A percentile compares a stretch with the other conserved stretches of the same genome.
These are phyloP conservation scores for Alternaria rosae DNA, from an alignment of 2,329 filamentous ascomycete genomes.

Conservation along the genomic window DNA sequence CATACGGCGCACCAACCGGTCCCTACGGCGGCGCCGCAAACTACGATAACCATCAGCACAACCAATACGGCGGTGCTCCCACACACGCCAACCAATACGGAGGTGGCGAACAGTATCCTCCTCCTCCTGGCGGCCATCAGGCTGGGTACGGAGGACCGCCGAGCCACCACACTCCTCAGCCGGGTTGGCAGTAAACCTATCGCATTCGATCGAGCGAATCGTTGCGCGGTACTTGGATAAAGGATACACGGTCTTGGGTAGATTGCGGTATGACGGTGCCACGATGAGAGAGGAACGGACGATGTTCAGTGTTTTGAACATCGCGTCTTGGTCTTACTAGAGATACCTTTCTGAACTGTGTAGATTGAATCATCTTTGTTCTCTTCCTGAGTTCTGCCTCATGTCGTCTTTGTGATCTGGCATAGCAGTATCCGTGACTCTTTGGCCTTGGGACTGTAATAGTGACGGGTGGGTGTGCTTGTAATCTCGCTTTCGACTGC, in stretches of 20 bases:
- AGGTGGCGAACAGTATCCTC: constrained; percentile 26
- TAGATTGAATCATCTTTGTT: constrained; percentile 10
- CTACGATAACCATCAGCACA: constrained; percentile 44
- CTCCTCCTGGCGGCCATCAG: constrained; percentile 19
- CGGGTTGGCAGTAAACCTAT: constrained; percentile 31
- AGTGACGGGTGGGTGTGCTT: neutral
- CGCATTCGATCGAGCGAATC: neutral
- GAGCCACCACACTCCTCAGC: constrained; percentile 26
- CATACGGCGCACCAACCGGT: constrained; percentile 27
- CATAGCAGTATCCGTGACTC: neutral
- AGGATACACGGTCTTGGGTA: neutral
- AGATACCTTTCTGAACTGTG: constrained; percentile 14
- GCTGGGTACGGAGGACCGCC: constrained; percentile 19
- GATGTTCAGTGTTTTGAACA: neutral
- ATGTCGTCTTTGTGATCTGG: neutral
- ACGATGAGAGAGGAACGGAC: neutral
- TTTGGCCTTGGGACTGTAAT: neutral
- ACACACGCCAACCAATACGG: constrained; percentile 23
- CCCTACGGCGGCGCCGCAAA: constrained; percentile 38
- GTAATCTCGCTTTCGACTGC: neutral
- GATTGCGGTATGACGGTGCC: neutral
- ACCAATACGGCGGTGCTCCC: constrained; percentile 28
- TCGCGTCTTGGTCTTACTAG: neutral
- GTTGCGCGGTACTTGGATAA: neutral
- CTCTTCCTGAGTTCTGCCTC: neutral